Base-by-base conservation (phyloP, 2,329 filamentous ascomycete genomes). In the Colletotrichum viniferum region DNA sequence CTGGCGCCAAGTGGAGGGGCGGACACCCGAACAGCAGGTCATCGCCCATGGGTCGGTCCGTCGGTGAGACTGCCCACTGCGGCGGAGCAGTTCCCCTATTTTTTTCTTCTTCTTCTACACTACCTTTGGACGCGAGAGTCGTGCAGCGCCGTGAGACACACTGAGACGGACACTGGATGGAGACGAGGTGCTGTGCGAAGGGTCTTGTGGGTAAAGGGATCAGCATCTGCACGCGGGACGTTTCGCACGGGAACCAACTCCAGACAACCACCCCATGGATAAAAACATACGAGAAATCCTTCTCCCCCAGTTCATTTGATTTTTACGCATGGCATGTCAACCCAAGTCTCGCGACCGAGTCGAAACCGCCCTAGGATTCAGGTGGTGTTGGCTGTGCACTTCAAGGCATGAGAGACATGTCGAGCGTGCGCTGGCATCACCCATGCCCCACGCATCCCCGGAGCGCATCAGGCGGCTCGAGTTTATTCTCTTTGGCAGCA, bases 141-240 rank as follows among this genome's bases (percentile, higher is more conserved):
- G 14, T 26, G 52, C 14, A 13, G 21, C 26, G 24, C 67, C 56
- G 56, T 62, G 66, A 60, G 36, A 67, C 61, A 63, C 69, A 63
- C 69, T 72, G 69, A 71, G 69, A 63, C 69, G 63, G 69, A 28
- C 63, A 72, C 67, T 69, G 56, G 36, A 69, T 69, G 67, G 67
- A 69, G 67, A 65, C 26, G 5, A n/a, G 56, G 14, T n/a, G 16
- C 56, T 69, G 67, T 62, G 38, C 38, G 36, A 60, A 67, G 56
- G 56, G 63, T 71, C 64, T 30, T 71, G 69, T 73, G 73, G 69
- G 60, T 63, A 58, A 43, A 32, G 62, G 69, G 69, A 75, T 67
- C 38, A 62, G 67, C 67, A 52, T 36, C n/a, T 32, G 34, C 67
- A 62, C 36, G 58, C 58, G 56, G 43, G 21, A 52, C 32, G 67